Base-by-base conservation (phyloP, 1,284 basidiomycete genomes). In the Rhodotorula sp. region DNA sequence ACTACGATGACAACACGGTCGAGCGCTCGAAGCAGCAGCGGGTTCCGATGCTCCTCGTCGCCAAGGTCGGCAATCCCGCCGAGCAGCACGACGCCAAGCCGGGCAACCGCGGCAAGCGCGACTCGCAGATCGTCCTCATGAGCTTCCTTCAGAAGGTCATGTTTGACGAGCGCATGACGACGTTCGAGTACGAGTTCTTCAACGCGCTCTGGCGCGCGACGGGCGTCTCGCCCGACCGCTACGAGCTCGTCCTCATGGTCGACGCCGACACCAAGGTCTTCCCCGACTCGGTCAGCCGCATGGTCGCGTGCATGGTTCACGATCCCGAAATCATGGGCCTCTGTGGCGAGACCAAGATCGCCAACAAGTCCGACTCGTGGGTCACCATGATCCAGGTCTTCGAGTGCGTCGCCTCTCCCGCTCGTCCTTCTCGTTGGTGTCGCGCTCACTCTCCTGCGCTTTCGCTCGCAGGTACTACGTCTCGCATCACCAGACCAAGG, bases 41-140 rank as follows among this genome's bases (percentile, higher is more conserved):
- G 53, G 92, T 97, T 2, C 96, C 97, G 27, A 90, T 99, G 79
- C 89, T 99, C 44, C 86, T 99, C 57, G 92, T 99, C 27, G 93
- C 95, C 78, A 97, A 97, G 83, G 88, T 88, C 75, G 94, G 94
- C 66, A 99, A 98, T 82, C 92, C 92, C 5, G 85, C 91, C 55
- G 97, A 99, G 82, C 86, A 85, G 57, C 87, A 85, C 81, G 95
- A 97, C 72, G 81, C 91, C 62, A 99, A 99, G 83, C 96, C 96
- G 4, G 97, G 97, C 69, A 99, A 99, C 83, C 90, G 96, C 82
- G 97, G 97, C 64, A 99, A 99, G 84, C 94, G 97, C 78, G 97
- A 99, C 84, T 91, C 90, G 80, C 97, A 99, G 83, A 96, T 99
- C 78, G 69, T 84, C 57, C 79, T 84, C 69, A 83, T 84, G 83